Conservation (phyloP, 78 protist species). For the Emiliania huxleyi region DNA sequence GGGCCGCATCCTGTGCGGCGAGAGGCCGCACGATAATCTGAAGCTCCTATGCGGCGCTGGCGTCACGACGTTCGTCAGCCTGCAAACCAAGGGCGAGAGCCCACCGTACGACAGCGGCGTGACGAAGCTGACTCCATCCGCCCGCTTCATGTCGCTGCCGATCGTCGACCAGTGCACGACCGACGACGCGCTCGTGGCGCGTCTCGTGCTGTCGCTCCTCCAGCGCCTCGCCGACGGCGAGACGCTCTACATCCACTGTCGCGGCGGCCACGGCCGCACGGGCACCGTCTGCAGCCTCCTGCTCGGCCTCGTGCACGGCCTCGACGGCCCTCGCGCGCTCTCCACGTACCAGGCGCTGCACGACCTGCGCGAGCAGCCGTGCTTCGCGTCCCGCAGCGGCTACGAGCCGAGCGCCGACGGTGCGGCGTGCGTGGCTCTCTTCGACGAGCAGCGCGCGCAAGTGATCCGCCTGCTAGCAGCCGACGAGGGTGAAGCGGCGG, state of each 20-base stretch:
- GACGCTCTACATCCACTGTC: background rate
- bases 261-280: slow-evolving; percentile 26
- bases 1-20: background rate
- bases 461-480: background rate
- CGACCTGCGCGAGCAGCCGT: background rate
- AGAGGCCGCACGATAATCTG: background rate
- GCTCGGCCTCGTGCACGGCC: background rate
- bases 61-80: background rate
- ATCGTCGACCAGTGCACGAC: background rate
- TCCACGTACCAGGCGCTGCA: background rate
- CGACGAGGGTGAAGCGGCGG: background rate
- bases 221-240: background rate
- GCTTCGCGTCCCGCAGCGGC: background rate
- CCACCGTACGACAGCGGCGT: too few relatives aligned
- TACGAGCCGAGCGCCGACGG: background rate
- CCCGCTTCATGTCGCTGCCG: background rate
- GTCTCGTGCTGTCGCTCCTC: background rate
- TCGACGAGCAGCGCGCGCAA: background rate
- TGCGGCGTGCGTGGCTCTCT: background rate
- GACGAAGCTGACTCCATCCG: background rate
- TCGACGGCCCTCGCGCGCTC: background rate
- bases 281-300: background rate
- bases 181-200: background rate
- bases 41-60: background rate
- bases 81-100: background rate